Evolutionary conservation across 23 red algal species (phyloP), one percentile per base, ranked within the genome.

Genomic region (Pyropia yezoensis): DNA sequence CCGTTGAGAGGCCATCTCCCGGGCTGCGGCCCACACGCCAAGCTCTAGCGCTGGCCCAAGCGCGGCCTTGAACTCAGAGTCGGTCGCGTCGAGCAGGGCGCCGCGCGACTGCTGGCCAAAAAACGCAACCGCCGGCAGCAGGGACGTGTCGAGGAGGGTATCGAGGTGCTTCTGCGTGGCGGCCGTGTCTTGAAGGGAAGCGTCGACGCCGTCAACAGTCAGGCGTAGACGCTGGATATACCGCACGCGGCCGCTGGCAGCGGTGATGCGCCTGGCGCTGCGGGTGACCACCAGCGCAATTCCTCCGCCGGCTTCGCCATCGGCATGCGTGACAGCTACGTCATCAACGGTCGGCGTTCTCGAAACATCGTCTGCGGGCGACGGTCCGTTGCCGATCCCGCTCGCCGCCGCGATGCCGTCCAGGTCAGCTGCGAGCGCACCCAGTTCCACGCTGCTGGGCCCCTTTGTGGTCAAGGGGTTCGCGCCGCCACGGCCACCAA

Each of bases 111-210:
- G 78, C 45, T 93, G 88, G n/a, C 88, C 88, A 59, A 93, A 93
- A 33, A 93, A 93, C 16, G 83, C 88, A 19, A 67, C 64, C 25
- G 83, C 66, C 21, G 68, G 81, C 29, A 93, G 70, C 27, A 93
- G 54, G 27, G 79, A 61, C 13, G 72, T 64, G 51, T 93, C 67
- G 11, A 93, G 53, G 29, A 83, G 67, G 2, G 59, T 27, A 66
- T 83, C 65, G 47, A 93, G 59, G 49, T 76, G 54, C 29, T 54
- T 45, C 69, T 93, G 88, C 18, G 79, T 93, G 9, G 77, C 77
- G 33, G 78, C 78, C 34, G 83, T 54, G 49, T 81, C 79, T 53
- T 79, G 76, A 23, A 71, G 59, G 6, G 88, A 69, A 14, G 76
- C 45, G 53, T 93, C 79, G 26, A 72, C 33, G 18, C 39, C 78